Evolutionary conservation across 1,139 yeast genomes (phyloP).

Genomic region (Sugiyamaella xylanicola): DNA sequence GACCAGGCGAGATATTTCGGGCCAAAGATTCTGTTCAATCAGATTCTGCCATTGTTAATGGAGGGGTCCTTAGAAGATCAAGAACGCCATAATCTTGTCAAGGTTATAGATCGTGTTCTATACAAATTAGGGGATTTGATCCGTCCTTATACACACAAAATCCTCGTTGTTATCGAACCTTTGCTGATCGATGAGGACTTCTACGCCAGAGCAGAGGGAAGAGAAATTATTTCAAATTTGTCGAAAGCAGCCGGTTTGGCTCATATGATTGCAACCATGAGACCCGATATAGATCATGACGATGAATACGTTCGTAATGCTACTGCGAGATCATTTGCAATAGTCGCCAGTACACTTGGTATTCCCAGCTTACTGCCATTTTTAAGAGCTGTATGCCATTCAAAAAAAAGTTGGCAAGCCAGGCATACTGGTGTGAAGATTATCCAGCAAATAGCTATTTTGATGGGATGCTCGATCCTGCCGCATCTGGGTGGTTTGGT

Average conservation of each 20-base stretch:
- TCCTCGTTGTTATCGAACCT: slow-evolving; percentile 76
- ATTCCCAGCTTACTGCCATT: slow-evolving; percentile 73
- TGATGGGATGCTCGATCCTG: slow-evolving; percentile 72
- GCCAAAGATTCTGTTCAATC: slow-evolving; percentile 66
- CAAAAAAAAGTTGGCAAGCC: slow-evolving; percentile 81
- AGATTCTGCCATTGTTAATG: slow-evolving; percentile 69
- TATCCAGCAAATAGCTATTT: slow-evolving; percentile 71
- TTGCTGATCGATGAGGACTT: slow-evolving; percentile 77
- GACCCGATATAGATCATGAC: slow-evolving; percentile 79
- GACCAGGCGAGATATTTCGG: slow-evolving; percentile 70
- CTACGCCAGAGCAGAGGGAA: slow-evolving; percentile 71
- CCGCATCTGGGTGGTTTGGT: slow-evolving; percentile 74
- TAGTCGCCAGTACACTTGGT: slow-evolving; percentile 81
- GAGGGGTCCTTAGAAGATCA: slow-evolving; percentile 77
- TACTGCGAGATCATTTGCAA: slow-evolving; percentile 80
- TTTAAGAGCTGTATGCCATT: slow-evolving; percentile 75
- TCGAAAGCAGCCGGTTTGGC: slow-evolving; percentile 83
- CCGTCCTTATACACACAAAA: slow-evolving; percentile 72
- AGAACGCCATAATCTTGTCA: slow-evolving; percentile 80
- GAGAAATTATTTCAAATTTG: slow-evolving; percentile 73
- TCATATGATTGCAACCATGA: slow-evolving; percentile 70
- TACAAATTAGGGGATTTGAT: slow-evolving; percentile 64
- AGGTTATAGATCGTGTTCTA: slow-evolving; percentile 69
- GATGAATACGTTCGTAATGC: slow-evolving; percentile 83
- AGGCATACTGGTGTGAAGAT: slow-evolving; percentile 84